Percentiles rank a stretch among this genome's conserved stretches.
Evolutionary conservation across 768 basidiomycete species (phyloP).

Genomic region (Suillus hirtellus): DNA sequence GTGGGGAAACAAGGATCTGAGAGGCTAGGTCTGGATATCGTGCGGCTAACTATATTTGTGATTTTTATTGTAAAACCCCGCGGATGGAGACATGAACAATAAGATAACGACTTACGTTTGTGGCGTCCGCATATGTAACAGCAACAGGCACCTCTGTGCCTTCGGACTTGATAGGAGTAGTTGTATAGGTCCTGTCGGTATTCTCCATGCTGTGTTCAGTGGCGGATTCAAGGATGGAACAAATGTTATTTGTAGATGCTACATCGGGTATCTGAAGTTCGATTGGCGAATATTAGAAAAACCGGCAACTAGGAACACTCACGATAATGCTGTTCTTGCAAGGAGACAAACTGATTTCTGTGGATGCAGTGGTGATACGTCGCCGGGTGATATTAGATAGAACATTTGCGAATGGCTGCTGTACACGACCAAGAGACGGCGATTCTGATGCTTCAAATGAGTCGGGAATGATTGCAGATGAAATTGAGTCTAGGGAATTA

Average conservation of each 20-base stretch:
- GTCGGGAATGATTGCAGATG: slow-evolving; percentile 1
- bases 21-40: slow-evolving; percentile 36
- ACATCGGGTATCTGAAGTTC: background rate
- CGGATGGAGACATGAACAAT: background rate
- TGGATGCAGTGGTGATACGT: background rate
- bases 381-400: background rate
- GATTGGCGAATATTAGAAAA: background rate
- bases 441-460: slow-evolving; percentile 7
- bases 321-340: background rate
- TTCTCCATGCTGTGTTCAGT: background rate
- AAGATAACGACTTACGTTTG: slow-evolving; percentile 33
- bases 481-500: slow-evolving; percentile 2
- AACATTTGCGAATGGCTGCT: background rate
- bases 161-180: background rate
- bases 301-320: background rate
- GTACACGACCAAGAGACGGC: background rate
- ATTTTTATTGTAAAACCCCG: background rate
- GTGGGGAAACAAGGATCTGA: slow-evolving; percentile 34
- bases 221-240: background rate
- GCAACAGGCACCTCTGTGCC: slow-evolving; percentile 11
- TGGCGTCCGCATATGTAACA: slow-evolving; percentile 41
- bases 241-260: background rate
- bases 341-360: slow-evolving; percentile 2
- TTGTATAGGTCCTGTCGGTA: background rate
- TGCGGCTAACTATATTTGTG: slow-evolving; percentile 31